A percentile compares a stretch with the other conserved stretches of the same genome.
Conservation (phyloP, 2,329 filamentous ascomycete genomes). For the Hymenoscyphus scutula region DNA sequence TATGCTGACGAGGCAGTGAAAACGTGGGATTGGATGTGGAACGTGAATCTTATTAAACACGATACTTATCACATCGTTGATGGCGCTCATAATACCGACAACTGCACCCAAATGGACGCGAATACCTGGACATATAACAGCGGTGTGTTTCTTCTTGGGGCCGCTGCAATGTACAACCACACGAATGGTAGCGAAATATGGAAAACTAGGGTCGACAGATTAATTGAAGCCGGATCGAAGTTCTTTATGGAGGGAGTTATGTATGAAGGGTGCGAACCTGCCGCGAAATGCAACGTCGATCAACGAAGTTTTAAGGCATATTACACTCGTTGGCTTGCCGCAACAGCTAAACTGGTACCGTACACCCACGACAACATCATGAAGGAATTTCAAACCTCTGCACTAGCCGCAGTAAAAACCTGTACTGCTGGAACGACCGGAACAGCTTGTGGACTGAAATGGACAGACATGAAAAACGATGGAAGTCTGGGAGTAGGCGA, state of each 20-base stretch:
- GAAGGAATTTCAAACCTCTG: slow-evolving; percentile 52
- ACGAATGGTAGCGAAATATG: slow-evolving; percentile 43
- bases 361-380: slow-evolving; percentile 54
- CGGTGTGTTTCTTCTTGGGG: slow-evolving; percentile 64
- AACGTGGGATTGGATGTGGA: slow-evolving; percentile 67
- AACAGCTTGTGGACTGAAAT: slow-evolving; percentile 59
- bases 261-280: slow-evolving; percentile 63
- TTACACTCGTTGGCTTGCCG: slow-evolving; percentile 58
- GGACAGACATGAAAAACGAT: slow-evolving; percentile 53
- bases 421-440: slow-evolving; percentile 57
- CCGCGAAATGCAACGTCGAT: slow-evolving; percentile 58
- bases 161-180: slow-evolving; percentile 46
- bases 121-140: slow-evolving; percentile 70
- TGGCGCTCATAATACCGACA: slow-evolving; percentile 53
- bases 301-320: slow-evolving; percentile 65
- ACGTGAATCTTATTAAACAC: slow-evolving; percentile 55
- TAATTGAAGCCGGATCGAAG: slow-evolving; percentile 51
- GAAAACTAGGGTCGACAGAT: slow-evolving; percentile 55
- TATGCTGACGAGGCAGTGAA: slow-evolving; percentile 77
- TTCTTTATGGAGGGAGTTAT: slow-evolving; percentile 63
- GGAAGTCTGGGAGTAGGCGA: slow-evolving; percentile 63
- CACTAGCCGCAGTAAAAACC: slow-evolving; percentile 51
- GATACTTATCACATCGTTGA: slow-evolving; percentile 53
- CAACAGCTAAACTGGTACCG: slow-evolving; percentile 61
- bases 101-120: slow-evolving; percentile 58